phyloP scores from a whole-genome alignment of 106 monocot genomes.

The Allium sativum region DNA sequence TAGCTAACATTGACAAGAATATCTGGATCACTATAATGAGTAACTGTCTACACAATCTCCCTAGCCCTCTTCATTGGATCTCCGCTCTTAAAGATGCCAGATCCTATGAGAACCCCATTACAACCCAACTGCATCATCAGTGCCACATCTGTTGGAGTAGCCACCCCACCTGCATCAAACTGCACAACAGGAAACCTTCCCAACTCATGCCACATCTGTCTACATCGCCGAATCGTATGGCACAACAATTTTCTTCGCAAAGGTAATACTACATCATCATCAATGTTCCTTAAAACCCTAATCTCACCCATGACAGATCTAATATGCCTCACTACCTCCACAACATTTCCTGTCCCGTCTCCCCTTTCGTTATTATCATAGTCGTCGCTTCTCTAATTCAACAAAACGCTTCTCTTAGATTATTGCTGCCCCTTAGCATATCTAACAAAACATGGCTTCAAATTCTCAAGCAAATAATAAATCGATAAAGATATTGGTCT shows the following conservation, averaged over 20 bases:
- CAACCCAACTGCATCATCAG: slow-evolving; percentile 39
- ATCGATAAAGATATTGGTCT: too few relatives aligned
- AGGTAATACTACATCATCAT: slow-evolving; percentile 32
- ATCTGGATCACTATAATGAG: slow-evolving; percentile 16
- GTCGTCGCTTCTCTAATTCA: not conserved
- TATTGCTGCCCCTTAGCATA: too few relatives aligned
- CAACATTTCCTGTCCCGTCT: not conserved
- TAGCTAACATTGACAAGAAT: slow-evolving; percentile 22
- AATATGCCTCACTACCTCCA: not conserved
- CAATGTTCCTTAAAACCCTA: slow-evolving; percentile 17
- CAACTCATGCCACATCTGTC: slow-evolving; percentile 35
- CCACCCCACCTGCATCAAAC: slow-evolving; percentile 25
- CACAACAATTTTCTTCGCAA: slow-evolving; percentile 21
- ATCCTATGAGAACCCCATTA: slow-evolving; percentile 28
- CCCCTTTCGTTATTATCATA: not conserved
- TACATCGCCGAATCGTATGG: slow-evolving; percentile 27
- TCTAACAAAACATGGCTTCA: too few relatives aligned
- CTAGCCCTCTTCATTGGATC: slow-evolving; percentile 14
- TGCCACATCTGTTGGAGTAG: slow-evolving; percentile 27
- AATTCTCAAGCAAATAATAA: too few relatives aligned
- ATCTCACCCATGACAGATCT: slow-evolving; percentile 19
- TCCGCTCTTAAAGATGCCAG: slow-evolving; percentile 26
- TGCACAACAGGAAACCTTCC: slow-evolving; percentile 26
- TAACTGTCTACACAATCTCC: slow-evolving; percentile 23
- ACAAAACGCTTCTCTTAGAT: not conserved